Evolutionary conservation across 169 alveolate genomes (phyloP).

Genomic region (Cryptosporidium xiaoi): DNA sequence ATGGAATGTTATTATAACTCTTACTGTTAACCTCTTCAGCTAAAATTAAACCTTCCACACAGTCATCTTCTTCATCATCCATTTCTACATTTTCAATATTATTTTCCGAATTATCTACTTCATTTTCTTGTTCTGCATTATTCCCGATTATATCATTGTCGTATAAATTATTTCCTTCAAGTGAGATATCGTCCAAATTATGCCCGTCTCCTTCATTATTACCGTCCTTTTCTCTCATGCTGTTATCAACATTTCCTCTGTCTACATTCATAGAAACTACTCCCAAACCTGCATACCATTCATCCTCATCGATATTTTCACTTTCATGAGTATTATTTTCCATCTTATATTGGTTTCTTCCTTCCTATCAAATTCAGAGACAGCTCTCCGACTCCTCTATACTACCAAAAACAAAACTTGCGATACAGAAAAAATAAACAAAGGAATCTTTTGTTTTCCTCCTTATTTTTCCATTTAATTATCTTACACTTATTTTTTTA

Average conservation of each 20-base stretch:
- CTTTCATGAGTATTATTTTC: conserved; percentile 35
- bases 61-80: conserved; percentile 52
- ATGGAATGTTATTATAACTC: conserved; percentile 49
- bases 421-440: too few relatives aligned
- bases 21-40: conserved; percentile 71
- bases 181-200: background rate
- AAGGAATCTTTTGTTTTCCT: background rate
- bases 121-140: background rate
- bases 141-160: background rate
- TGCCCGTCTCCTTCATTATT: background rate
- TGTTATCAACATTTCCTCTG: background rate
- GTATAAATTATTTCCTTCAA: background rate
- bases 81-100: background rate
- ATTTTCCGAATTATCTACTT: background rate
- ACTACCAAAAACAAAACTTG: too few relatives aligned
- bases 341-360: background rate
- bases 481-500: background rate
- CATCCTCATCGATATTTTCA: conserved; percentile 69
- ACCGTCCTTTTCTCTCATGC: background rate
- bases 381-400: too few relatives aligned
- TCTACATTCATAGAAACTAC: conserved; percentile 51
- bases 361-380: too few relatives aligned
- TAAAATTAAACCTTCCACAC: conserved; percentile 45
- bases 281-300: conserved; percentile 75
- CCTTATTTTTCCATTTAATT: background rate